Evolutionary conservation across 2,329 filamentous ascomycete species (phyloP).

Genomic region (Cordyceps tenuipes): DNA sequence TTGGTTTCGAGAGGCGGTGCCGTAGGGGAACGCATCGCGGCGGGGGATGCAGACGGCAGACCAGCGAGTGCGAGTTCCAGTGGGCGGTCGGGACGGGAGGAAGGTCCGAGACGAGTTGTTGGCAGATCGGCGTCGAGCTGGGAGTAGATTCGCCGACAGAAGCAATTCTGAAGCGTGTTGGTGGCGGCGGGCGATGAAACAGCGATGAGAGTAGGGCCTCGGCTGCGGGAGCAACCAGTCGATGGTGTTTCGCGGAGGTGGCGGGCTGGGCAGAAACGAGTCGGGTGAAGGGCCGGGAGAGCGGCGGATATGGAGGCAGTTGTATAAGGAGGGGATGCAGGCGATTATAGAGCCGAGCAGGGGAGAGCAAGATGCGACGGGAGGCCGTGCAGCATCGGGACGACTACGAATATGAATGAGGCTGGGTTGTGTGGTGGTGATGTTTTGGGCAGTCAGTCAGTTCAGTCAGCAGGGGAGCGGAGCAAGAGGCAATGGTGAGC

Average conservation of each 20-base stretch:
- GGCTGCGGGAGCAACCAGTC: neutral
- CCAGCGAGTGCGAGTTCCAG: neutral
- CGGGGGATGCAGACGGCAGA: neutral
- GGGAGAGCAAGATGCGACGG: neutral
- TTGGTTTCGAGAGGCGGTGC: slow-evolving; percentile 14
- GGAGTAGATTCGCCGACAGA: neutral
- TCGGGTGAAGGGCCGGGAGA: neutral
- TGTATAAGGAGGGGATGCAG: neutral
- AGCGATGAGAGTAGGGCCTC: neutral
- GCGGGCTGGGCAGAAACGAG: neutral
- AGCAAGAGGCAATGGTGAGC: neutral
- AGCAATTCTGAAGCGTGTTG: neutral
- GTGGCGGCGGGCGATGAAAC: slow-evolving; percentile 1
- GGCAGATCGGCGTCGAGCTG: neutral
- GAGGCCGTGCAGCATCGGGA: neutral
- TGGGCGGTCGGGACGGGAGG: neutral
- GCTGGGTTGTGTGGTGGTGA: neutral
- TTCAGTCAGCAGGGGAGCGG: slow-evolving; percentile 3
- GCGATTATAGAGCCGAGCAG: neutral
- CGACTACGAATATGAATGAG: neutral
- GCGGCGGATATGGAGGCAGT: neutral
- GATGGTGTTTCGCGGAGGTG: neutral
- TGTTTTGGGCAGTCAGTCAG: slow-evolving; percentile 1
- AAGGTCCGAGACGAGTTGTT: neutral
- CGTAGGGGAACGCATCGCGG: slow-evolving; percentile 14